phyloP scores from a whole-genome alignment of 768 basidiomycete genomes.

The Lenzites betulinus region DNA sequence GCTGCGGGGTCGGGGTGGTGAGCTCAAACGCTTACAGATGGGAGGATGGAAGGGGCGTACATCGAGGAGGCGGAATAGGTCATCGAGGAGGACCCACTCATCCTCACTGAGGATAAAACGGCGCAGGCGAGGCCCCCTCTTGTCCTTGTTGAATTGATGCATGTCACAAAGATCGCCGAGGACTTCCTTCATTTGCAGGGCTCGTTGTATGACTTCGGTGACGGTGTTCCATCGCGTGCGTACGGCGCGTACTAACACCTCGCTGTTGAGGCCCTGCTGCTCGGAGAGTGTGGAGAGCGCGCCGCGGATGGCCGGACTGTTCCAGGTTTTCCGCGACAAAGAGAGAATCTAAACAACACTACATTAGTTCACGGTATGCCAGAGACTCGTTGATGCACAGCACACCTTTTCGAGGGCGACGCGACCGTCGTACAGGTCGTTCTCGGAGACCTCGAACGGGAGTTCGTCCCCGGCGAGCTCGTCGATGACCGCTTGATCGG shows the following conservation, averaged over 20 bases:
- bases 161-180: slow-evolving; percentile 22
- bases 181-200: slow-evolving; percentile 18
- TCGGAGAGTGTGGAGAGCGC: too few relatives aligned
- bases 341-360: too few relatives aligned
- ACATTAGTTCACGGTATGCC: too few relatives aligned
- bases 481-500: too few relatives aligned
- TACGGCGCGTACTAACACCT: slow-evolving; percentile 1
- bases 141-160: slow-evolving; percentile 25
- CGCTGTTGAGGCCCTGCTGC: slow-evolving; percentile 3
- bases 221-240: slow-evolving; percentile 32
- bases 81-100: slow-evolving; percentile 30
- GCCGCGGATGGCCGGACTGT: too few relatives aligned
- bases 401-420: slow-evolving; percentile 19
- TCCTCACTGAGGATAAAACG: slow-evolving; percentile 18
- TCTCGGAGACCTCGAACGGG: not conserved
- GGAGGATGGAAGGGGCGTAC: too few relatives aligned
- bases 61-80: slow-evolving; percentile 14
- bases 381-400: too few relatives aligned
- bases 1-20: slow-evolving; percentile 12
- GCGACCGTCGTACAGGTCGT: slow-evolving; percentile 1
- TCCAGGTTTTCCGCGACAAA: too few relatives aligned
- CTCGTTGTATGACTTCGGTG: slow-evolving; percentile 22
- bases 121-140: slow-evolving; percentile 14
- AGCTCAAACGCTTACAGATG: too few relatives aligned
- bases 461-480: too few relatives aligned